Evolutionary conservation across 495 filamentous ascomycete genomes (phyloP), one percentile per base, ranked within the genome.

Genomic region (Opeltia flavorubescens): DNA sequence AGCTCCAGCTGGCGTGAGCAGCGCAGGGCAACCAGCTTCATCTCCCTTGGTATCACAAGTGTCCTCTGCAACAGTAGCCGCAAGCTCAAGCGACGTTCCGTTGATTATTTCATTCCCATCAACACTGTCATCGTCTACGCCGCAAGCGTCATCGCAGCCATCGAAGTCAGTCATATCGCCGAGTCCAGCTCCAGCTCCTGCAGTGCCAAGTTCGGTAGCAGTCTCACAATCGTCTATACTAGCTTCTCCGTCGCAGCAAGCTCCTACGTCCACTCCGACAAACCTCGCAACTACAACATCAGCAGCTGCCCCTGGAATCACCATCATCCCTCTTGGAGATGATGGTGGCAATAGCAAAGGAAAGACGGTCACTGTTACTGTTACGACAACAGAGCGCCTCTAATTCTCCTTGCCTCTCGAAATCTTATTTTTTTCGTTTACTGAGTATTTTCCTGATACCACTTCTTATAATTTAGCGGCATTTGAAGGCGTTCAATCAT

Each of bases 321-420:
- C 38, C 21, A 25, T 4, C 9, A 13, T 41, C 11, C 38, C 38
- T 31, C 38, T 15, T 9, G 27, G 17, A 2, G 28, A 31, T n/a
- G 11, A 20, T 7, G 36, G 30, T 27, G 18, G 17, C 8, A 36
- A 24, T n/a, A 29, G 12, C 5, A 29, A 35, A 44, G 17, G 36
- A 31, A 44, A 38, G 40, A 52, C 50, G 1, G 50, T 52, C 31
- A 52, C 50, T 4, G 41, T 47, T 7, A 52, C 50, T 15, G 40
- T 40, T 6, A 52, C 50, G 1, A 44, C 41, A 20, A 52, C 26
- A 20, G 23, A 42, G 9, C 27, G 43, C 23, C 5, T 23, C 23
- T 20, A 25, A 39, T 29, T 15, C 26, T 40, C 12, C 34, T n/a
- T 34, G 38, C 27, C 21, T 49, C 9, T 43, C 35, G 24, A 12